Evolutionary conservation across 2,329 filamentous ascomycete species (phyloP).

Genomic region (Simplicillium aogashimaense): DNA sequence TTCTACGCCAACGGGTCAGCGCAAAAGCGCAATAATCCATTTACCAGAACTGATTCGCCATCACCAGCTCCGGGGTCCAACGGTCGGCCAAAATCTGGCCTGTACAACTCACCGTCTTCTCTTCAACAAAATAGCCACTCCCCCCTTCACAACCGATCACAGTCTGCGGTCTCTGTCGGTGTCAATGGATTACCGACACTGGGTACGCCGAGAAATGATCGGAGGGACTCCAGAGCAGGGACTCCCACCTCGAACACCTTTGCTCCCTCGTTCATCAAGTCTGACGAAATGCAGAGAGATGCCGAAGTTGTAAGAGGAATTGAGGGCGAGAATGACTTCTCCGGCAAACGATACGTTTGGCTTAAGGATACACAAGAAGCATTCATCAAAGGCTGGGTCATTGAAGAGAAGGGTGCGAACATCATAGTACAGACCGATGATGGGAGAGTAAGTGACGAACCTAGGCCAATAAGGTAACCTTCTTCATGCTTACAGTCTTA

Average conservation of each 20-base stretch:
- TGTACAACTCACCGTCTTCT: slow-evolving; percentile 54
- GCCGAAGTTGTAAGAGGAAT: slow-evolving; percentile 58
- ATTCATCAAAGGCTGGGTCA: slow-evolving; percentile 86
- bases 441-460: slow-evolving; percentile 71
- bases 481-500: slow-evolving; percentile 9
- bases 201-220: slow-evolving; percentile 27
- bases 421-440: slow-evolving; percentile 84
- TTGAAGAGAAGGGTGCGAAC: slow-evolving; percentile 65
- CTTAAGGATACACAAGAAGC: slow-evolving; percentile 77
- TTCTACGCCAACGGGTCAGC: slow-evolving; percentile 31
- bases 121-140: slow-evolving; percentile 26
- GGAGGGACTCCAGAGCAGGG: slow-evolving; percentile 54
- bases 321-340: slow-evolving; percentile 98
- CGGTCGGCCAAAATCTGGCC: slow-evolving; percentile 63
- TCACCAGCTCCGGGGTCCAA: slow-evolving; percentile 47
- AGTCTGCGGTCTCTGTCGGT: slow-evolving; percentile 50
- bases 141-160: slow-evolving; percentile 55
- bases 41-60: slow-evolving; percentile 58
- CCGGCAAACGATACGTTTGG: slow-evolving; percentile 97
- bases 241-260: slow-evolving; percentile 70
- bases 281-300: slow-evolving; percentile 58
- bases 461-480: not conserved
- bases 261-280: slow-evolving; percentile 91
- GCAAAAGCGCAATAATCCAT: slow-evolving; percentile 72
- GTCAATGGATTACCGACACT: slow-evolving; percentile 27